Base-by-base conservation (phyloP, 352 stramenopile species). In the Pythium folliculosum region DNA sequence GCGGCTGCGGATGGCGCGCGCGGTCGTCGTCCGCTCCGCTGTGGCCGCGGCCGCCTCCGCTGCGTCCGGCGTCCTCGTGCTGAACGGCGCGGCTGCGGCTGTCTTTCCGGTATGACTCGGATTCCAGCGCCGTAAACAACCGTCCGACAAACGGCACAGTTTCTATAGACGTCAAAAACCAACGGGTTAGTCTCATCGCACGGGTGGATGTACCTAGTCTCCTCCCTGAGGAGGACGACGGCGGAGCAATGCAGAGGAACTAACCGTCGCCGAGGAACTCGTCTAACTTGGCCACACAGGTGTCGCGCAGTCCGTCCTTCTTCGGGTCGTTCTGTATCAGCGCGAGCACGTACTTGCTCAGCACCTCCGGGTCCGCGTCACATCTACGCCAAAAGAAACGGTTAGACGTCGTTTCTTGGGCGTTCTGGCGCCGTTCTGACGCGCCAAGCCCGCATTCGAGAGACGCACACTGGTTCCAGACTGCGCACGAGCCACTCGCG, bases 301-400 rank as follows among this genome's bases (percentile, higher is more conserved):
- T 90, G 22, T 91, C 83, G 35, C 81, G 77, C 47, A 96, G 67
- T 0, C 82, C 88, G 5, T 80, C 68, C 57, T 90, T 91, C 68
- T 79, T 78, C 50, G 86, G 88, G 59, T 96, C 77, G 66, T 89
- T 91, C 76, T 94, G 86, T 65, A 96, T 83, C 40, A 96, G 70
- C 51, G 88, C 88, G 21, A 95, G 65, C 44, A 96, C 86, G 65
- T 96, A 96, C 65, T 96, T 96, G 66, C 84, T 93, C 66, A 96
- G 62, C 52, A 96, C 88, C 23, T 92, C 86, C 1, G 88, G 88
- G 67, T 96, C 88, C 1, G 88, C 88, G 44, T 96, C 88, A 60
- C 88, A 94, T 62, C 88, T 96, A 56, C 2, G 17, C n/a, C 21
- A 19, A 12, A 27, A 50, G 17, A 56, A 40, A 1, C 6, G 32